phyloP scores from a whole-genome alignment of 2,329 filamentous ascomycete genomes.

The Thermochaetoides dissita region DNA sequence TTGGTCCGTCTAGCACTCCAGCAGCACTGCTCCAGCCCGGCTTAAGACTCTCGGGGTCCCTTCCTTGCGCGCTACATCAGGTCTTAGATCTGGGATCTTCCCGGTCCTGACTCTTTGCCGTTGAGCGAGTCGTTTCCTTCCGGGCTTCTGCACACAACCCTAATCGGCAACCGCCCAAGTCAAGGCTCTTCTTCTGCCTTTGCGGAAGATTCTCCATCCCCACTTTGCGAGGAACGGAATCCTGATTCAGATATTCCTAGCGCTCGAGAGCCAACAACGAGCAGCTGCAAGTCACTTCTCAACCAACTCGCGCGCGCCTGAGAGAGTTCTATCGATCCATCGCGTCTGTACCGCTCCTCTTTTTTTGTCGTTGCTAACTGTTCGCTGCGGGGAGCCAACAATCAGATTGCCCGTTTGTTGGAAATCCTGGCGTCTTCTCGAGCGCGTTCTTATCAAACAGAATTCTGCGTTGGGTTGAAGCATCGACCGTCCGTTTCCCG shows the following conservation, averaged over 20 bases:
- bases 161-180: slow-evolving; percentile 9
- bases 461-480: too few species aligned
- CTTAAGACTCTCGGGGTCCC: slow-evolving; percentile 1
- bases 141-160: slow-evolving; percentile 14
- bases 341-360: too few species aligned
- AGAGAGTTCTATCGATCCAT: too few species aligned
- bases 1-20: neutral
- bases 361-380: too few species aligned
- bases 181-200: slow-evolving; percentile 9
- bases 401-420: too few species aligned
- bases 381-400: too few species aligned
- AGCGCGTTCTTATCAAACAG: too few species aligned
- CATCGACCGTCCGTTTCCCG: too few species aligned
- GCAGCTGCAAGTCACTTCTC: too few species aligned
- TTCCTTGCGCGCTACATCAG: slow-evolving; percentile 11
- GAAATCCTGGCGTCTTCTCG: too few species aligned
- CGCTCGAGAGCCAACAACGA: slow-evolving; percentile 2
- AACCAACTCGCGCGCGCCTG: too few species aligned
- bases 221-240: slow-evolving; percentile 11
- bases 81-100: slow-evolving; percentile 16
- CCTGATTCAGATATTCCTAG: slow-evolving; percentile 9
- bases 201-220: slow-evolving; percentile 14
- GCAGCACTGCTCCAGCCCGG: too few species aligned
- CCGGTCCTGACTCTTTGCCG: slow-evolving; percentile 9
- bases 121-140: slow-evolving; percentile 6